Conservation (phyloP, 768 basidiomycete species). For the Sporobolomyces roseus region DNA sequence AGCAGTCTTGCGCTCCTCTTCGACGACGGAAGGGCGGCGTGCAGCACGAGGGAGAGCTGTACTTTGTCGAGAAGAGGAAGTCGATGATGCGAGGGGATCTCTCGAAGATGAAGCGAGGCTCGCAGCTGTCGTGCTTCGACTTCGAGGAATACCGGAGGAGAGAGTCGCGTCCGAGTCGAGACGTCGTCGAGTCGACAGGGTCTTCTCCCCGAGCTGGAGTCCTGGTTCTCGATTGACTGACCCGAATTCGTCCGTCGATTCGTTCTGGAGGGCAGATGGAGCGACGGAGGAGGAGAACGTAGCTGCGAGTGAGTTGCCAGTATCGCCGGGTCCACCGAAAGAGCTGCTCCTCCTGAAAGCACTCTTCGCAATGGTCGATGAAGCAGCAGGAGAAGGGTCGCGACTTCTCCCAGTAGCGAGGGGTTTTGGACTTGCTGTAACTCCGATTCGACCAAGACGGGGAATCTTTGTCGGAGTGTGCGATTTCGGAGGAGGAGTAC, state of each 20-base stretch:
- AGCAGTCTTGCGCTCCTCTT: constrained; percentile 19
- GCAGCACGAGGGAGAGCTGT: constrained; percentile 4
- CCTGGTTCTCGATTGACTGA: constrained; percentile 24
- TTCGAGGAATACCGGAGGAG: constrained; percentile 34
- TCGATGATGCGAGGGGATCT: constrained; percentile 10
- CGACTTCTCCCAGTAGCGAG: constrained; percentile 2
- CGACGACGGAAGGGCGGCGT: constrained; percentile 14
- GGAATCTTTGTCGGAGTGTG: constrained; percentile 92
- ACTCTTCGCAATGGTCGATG: not conserved
- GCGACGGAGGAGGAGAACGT: constrained; percentile 2
- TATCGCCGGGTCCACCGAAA: constrained; percentile 11
- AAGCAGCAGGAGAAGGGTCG: not conserved
- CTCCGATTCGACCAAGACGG: constrained; percentile 63
- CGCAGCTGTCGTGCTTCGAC: constrained; percentile 22
- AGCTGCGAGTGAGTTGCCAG: not conserved
- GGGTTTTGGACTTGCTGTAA: constrained; percentile 60
- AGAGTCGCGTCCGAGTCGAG: constrained; percentile 28
- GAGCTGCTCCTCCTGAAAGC: constrained; percentile 16
- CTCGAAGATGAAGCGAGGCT: not conserved
- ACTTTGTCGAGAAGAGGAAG: not conserved
- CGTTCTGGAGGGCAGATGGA: not conserved
- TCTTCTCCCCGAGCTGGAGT: constrained; percentile 27
- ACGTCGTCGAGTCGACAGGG: constrained; percentile 10
- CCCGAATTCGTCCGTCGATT: constrained; percentile 26
- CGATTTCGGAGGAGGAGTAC: constrained; percentile 51